Evolutionary conservation across 768 basidiomycete species (phyloP).

Genomic region (Mycena crocata): DNA sequence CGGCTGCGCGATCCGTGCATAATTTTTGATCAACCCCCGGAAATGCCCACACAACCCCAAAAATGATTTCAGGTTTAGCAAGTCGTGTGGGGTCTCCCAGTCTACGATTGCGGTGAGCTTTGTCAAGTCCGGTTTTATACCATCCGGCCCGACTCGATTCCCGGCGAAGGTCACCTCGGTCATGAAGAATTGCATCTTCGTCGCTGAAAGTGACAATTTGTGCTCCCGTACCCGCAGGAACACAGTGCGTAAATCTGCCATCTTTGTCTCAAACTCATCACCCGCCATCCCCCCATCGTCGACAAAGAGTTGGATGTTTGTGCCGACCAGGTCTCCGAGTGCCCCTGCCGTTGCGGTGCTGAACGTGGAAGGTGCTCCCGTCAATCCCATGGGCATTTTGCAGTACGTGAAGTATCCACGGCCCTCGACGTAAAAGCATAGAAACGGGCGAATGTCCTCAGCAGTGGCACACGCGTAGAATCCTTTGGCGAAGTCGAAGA

Average conservation of each 20-base stretch:
- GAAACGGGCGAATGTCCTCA: conserved; percentile 38
- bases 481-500: conserved; percentile 53
- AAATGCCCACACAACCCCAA: conserved; percentile 49
- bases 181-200: conserved; percentile 49
- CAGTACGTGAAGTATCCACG: conserved; percentile 48
- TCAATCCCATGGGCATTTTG: conserved; percentile 53
- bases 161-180: conserved; percentile 49
- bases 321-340: conserved; percentile 40
- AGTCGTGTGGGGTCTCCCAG: conserved; percentile 43
- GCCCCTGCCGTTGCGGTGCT: conserved; percentile 37
- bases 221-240: conserved; percentile 42
- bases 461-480: conserved; percentile 43
- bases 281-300: conserved; percentile 49
- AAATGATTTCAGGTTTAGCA: conserved; percentile 45
- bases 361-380: conserved; percentile 51
- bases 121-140: conserved; percentile 47
- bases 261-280: conserved; percentile 43
- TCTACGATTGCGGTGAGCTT: conserved; percentile 53
- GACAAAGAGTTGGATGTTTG: conserved; percentile 47
- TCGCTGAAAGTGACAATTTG: conserved; percentile 48
- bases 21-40: conserved; percentile 45
- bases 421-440: conserved; percentile 52
- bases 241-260: conserved; percentile 38
- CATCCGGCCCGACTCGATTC: conserved; percentile 41
- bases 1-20: conserved; percentile 44